A percentile compares a stretch with the other conserved stretches of the same genome.
Evolutionary conservation across 2,329 filamentous ascomycete species (phyloP).

Genomic region (Penicillium janthinellum): DNA sequence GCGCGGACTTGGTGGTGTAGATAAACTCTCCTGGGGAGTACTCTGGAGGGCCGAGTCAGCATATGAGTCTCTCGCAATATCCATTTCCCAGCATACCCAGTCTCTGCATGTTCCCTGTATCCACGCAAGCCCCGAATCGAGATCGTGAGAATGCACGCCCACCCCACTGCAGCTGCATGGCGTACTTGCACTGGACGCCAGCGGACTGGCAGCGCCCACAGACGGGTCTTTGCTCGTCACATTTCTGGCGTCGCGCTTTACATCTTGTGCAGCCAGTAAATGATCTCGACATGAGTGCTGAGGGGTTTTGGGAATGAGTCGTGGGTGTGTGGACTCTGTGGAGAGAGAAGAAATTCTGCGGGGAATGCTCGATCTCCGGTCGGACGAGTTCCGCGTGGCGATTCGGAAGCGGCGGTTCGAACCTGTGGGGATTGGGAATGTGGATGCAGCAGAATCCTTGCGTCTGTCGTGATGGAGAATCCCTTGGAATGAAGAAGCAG

Average conservation of each 20-base stretch:
- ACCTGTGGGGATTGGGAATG: background rate
- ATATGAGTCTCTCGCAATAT: background rate
- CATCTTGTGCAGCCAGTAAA: slow-evolving; percentile 49
- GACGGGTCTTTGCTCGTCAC: slow-evolving; percentile 46
- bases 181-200: slow-evolving; percentile 43
- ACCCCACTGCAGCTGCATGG: slow-evolving; percentile 47
- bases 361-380: slow-evolving; percentile 21
- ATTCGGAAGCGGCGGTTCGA: slow-evolving; percentile 8
- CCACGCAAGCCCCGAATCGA: slow-evolving; percentile 41
- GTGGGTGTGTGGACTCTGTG: slow-evolving; percentile 7
- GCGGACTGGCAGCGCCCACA: slow-evolving; percentile 45
- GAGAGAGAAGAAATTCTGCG: slow-evolving; percentile 24
- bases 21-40: slow-evolving; percentile 45
- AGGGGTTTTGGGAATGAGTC: slow-evolving; percentile 1
- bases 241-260: slow-evolving; percentile 50
- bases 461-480: background rate
- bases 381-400: slow-evolving; percentile 17
- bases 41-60: slow-evolving; percentile 24
- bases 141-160: slow-evolving; percentile 46
- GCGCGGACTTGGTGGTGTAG: slow-evolving; percentile 36
- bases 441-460: background rate
- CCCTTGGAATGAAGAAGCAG: background rate
- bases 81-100: slow-evolving; percentile 30
- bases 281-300: slow-evolving; percentile 42
- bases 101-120: slow-evolving; percentile 39